Evolutionary conservation across 2,329 filamentous ascomycete genomes (phyloP).

Genomic region (Hymenoscyphus fructigenus): DNA sequence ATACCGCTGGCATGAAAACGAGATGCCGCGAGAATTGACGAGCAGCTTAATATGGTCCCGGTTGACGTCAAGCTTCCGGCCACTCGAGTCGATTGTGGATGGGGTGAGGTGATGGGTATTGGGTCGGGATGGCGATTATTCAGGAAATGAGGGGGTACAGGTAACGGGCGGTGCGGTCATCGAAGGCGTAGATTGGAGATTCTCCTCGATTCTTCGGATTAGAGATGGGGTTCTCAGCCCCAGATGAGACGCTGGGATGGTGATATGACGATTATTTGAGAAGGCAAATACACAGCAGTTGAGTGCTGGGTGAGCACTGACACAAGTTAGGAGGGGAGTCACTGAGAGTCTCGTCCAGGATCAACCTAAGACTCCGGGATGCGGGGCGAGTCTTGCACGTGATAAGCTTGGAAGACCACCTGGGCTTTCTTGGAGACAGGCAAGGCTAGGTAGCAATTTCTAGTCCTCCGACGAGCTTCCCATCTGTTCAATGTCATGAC

Average conservation of each 20-base stretch:
- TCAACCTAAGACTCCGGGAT: background rate
- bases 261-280: background rate
- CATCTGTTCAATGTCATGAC: slow-evolving; percentile 26
- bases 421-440: background rate
- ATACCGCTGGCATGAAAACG: background rate
- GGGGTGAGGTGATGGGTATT: background rate
- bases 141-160: background rate
- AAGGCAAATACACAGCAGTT: background rate
- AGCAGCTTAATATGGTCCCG: background rate
- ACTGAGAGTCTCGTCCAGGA: background rate
- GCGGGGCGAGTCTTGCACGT: background rate
- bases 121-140: background rate
- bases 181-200: background rate
- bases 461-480: background rate
- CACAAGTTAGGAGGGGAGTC: background rate
- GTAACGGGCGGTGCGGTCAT: background rate
- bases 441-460: slow-evolving; percentile 6
- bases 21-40: background rate
- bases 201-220: background rate
- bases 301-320: background rate
- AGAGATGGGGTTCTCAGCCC: slow-evolving; percentile 1
- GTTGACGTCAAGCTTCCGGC: background rate
- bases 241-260: background rate
- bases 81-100: background rate
- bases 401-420: background rate